Evolutionary conservation across 75 land plant species (phyloP).

Genomic region (Cupressus sempervirens): DNA sequence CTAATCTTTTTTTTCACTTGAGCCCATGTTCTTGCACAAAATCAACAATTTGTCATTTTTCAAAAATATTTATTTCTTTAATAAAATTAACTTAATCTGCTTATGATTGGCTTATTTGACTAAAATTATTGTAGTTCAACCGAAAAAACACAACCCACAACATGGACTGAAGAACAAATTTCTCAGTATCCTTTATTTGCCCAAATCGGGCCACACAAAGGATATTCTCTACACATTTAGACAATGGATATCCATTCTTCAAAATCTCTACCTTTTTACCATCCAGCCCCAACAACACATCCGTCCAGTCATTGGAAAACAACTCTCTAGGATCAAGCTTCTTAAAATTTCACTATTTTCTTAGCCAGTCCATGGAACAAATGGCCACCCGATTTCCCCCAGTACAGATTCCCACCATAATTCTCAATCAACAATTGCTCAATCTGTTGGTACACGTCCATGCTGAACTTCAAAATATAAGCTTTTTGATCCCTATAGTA

Average conservation of each 20-base stretch:
- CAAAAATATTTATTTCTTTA: too few species aligned
- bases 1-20: neutral
- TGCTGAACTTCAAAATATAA: neutral
- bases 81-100: too few species aligned
- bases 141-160: too few species aligned
- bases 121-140: too few species aligned
- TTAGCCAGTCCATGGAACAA: slow-evolving; percentile 6
- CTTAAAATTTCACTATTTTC: slow-evolving; percentile 3
- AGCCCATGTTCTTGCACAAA: neutral
- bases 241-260: slow-evolving; percentile 26
- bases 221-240: slow-evolving; percentile 21
- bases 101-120: too few species aligned
- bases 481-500: slow-evolving; percentile 16
- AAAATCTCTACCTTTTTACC: neutral
- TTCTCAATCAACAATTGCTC: slow-evolving; percentile 37
- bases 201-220: slow-evolving; percentile 30
- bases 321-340: slow-evolving; percentile 27
- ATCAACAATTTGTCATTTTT: neutral
- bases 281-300: slow-evolving; percentile 17
- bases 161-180: too few species aligned
- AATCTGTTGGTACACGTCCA: slow-evolving; percentile 8
- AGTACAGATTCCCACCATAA: slow-evolving; percentile 28
- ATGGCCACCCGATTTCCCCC: slow-evolving; percentile 27
- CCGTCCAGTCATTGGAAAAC: slow-evolving; percentile 34
- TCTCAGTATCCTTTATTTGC: neutral